Base-by-base conservation (phyloP, 495 filamentous ascomycete species). In the Bacidia gigantensis region DNA sequence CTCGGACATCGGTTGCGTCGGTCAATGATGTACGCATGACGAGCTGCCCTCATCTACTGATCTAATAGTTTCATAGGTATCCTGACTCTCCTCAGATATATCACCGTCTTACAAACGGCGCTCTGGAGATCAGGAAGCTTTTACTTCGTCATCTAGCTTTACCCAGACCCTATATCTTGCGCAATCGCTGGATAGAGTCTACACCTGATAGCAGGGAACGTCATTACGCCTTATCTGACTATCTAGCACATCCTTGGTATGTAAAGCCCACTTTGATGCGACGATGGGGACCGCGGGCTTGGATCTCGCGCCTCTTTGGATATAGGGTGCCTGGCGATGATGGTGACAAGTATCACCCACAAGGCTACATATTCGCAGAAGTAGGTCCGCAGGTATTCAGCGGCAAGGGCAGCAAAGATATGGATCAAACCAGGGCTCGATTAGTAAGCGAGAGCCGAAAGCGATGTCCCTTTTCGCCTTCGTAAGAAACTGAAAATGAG, bases 1-100 rank as follows among this genome's bases (percentile, higher is more conserved):
- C 75, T 84, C 70, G 80, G 79, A 26, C 73, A 77, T 20, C 67
- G 79, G 9, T 60, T 83, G 47, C 63, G 82, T 1, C 71, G 64
- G 32, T 76, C 81, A 2, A 83, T 86, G 75, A n/a, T n/a, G n/a
- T n/a, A n/a, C n/a, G n/a, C n/a, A n/a, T n/a, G n/a, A n/a, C n/a
- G n/a, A 57, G 76, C 78, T 81, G 64, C 65, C 72, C 63, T 23
- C 11, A 24, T 18, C 49, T 51, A 23, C 11, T 2, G 17, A 20
- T 32, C 2, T 39, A 2, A 26, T 12, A 17, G 26, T 9, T 29
- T 35, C 45, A 42, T n/a, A n/a, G n/a, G n/a, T n/a, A n/a, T n/a
- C n/a, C n/a, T n/a, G 11, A 56, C 7, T 26, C 7, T 1, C 11
- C 0, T 3, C 29, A 70, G 1, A 68, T 77, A 1, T 58, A 70